Evolutionary conservation across 805 yeast genomes (phyloP).

Genomic region (Hanseniaspora occidentalis): DNA sequence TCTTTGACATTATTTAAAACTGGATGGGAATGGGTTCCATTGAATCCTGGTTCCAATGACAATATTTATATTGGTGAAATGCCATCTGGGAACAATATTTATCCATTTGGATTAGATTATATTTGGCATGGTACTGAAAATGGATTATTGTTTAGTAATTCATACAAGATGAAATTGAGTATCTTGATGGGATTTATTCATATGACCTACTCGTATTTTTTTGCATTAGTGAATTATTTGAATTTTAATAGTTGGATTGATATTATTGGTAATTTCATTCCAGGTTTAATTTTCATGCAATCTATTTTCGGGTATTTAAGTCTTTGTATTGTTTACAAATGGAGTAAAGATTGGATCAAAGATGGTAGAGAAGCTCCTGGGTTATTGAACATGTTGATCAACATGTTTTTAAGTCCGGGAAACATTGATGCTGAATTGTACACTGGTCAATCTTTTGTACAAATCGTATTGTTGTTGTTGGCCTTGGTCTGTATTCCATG

Average conservation of each 20-base stretch:
- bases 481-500: conserved; percentile 70
- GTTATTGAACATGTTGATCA: conserved; percentile 59
- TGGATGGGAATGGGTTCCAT: conserved; percentile 59
- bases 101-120: conserved; percentile 55
- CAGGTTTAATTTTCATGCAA: conserved; percentile 65
- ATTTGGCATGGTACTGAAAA: conserved; percentile 78
- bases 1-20: conserved; percentile 55
- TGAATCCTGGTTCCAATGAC: conserved; percentile 39
- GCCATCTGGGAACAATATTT: conserved; percentile 30
- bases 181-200: conserved; percentile 65
- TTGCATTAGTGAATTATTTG: conserved; percentile 51
- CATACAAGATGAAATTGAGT: conserved; percentile 68
- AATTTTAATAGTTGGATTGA: conserved; percentile 49
- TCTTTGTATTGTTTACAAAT: conserved; percentile 56
- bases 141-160: conserved; percentile 53
- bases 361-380: conserved; percentile 58
- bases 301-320: conserved; percentile 63
- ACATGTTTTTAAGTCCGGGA: conserved; percentile 68
- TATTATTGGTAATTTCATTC: conserved; percentile 59
- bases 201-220: conserved; percentile 59
- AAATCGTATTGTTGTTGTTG: conserved; percentile 40
- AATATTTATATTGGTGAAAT: conserved; percentile 31
- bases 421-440: conserved; percentile 51
- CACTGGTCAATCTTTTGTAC: conserved; percentile 52
- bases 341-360: conserved; percentile 61